These are phyloP conservation scores for Aspergillus sparsus DNA, from an alignment of 495 filamentous ascomycete genomes.

Conservation along the genomic window DNA sequence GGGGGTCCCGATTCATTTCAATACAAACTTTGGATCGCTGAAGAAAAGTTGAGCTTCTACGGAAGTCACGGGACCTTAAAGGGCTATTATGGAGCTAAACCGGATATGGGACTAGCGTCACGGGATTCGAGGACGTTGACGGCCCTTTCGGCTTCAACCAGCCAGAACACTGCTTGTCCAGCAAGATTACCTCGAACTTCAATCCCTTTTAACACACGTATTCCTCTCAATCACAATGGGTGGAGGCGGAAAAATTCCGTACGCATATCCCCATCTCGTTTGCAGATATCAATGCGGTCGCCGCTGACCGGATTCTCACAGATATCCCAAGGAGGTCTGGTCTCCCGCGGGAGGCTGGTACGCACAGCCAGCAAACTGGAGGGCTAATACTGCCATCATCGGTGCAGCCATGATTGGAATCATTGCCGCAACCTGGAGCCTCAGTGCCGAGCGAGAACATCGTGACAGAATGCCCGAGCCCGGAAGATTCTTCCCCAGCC, in stretches of 20 bases:
- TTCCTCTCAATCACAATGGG: constrained; percentile 46
- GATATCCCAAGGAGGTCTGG: constrained; percentile 99
- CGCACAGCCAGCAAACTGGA: constrained; percentile 91
- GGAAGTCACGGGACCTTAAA: constrained; percentile 46
- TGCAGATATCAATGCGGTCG: neutral
- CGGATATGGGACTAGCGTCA: constrained; percentile 28
- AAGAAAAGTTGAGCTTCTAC: constrained; percentile 49
- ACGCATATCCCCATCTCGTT: constrained; percentile 38
- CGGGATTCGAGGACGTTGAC: constrained; percentile 36
- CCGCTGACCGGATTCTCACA: constrained; percentile 43
- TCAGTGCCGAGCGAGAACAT: constrained; percentile 81
- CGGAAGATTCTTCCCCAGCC: constrained; percentile 88
- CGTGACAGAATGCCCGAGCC: constrained; percentile 84
- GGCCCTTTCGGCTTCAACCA: constrained; percentile 39
- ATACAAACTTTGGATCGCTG: constrained; percentile 30
- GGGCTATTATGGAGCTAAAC: constrained; percentile 31
- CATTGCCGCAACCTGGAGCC: constrained; percentile 68
- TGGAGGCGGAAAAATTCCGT: constrained; percentile 86
- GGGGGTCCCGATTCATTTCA: constrained; percentile 13
- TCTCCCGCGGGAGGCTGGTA: constrained; percentile 99
- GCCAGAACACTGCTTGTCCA: constrained; percentile 23
- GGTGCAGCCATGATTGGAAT: constrained; percentile 71
- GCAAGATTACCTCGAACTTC: constrained; percentile 28
- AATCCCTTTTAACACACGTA: constrained; percentile 28
- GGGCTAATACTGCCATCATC: constrained; percentile 85